Conservation (phyloP, 2,329 filamentous ascomycete genomes). For the Fusarium brevicatenulatum region DNA sequence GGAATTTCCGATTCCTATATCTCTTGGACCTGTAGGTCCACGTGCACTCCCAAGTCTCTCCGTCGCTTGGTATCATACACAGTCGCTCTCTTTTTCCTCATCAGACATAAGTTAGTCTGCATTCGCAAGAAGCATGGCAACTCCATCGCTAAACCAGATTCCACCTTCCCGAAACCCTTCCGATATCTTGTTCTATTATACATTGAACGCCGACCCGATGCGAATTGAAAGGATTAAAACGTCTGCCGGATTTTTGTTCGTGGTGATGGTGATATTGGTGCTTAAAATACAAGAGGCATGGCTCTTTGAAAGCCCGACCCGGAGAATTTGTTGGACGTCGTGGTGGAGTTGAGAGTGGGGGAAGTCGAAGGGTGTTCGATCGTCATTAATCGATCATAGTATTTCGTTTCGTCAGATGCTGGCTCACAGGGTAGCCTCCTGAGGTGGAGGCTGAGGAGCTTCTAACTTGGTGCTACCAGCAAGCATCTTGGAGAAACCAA, state of each 20-base stretch:
- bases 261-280: constrained; percentile 25
- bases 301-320: constrained; percentile 8
- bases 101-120: constrained; percentile 30
- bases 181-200: constrained; percentile 45
- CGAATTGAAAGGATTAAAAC: constrained; percentile 39
- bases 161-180: constrained; percentile 27
- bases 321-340: constrained; percentile 19
- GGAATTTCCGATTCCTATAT: constrained; percentile 11
- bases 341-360: constrained; percentile 44
- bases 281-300: constrained; percentile 36
- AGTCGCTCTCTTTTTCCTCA: constrained; percentile 20
- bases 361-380: constrained; percentile 24
- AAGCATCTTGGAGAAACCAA: constrained; percentile 95
- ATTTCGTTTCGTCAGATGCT: constrained; percentile 16
- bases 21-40: constrained; percentile 8
- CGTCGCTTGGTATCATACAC: constrained; percentile 32
- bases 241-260: constrained; percentile 33
- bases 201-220: constrained; percentile 50
- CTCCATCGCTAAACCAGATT: constrained; percentile 41
- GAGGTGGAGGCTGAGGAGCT: constrained; percentile 54
- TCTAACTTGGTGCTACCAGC: constrained; percentile 88
- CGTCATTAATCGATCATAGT: constrained; percentile 18
- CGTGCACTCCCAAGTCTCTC: constrained; percentile 7
- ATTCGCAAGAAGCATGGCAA: constrained; percentile 35
- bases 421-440: constrained; percentile 43